Evolutionary conservation across 371 early-diverging fungal species (phyloP).

Genomic region (Coemansia sp.): DNA sequence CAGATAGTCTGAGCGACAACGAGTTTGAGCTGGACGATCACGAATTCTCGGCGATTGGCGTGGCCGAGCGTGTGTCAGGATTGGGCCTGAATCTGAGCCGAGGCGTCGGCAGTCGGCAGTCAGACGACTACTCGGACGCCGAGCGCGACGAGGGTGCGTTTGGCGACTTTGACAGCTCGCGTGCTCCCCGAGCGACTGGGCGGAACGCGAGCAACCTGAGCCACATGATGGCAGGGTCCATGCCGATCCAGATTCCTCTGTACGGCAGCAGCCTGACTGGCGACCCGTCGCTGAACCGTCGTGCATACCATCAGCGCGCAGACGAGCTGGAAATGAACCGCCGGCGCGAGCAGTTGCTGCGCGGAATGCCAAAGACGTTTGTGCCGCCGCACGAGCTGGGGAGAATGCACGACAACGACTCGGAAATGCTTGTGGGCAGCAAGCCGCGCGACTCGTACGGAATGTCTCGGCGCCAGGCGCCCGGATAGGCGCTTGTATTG

Average conservation of each 20-base stretch:
- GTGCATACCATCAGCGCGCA: constrained; percentile 22
- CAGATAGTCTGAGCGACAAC: neutral
- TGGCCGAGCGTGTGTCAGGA: neutral
- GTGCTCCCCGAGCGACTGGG: neutral
- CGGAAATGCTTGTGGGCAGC: constrained; percentile 42
- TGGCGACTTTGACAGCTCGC: constrained; percentile 27
- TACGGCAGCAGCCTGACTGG: constrained; percentile 27
- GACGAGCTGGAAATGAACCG: constrained; percentile 36
- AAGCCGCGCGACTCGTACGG: constrained; percentile 47
- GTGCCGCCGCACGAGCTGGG: constrained; percentile 48
- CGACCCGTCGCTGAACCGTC: constrained; percentile 28
- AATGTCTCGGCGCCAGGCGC: constrained; percentile 35
- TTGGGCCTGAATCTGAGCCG: constrained; percentile 8
- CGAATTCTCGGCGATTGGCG: constrained; percentile 1
- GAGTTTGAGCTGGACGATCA: constrained; percentile 2
- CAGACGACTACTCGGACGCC: constrained; percentile 19
- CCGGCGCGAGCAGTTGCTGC: constrained; percentile 28
- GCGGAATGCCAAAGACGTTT: constrained; percentile 44
- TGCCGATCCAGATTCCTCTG: constrained; percentile 46
- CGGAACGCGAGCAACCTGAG: constrained; percentile 19
- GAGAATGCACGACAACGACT: constrained; percentile 28
- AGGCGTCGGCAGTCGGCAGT: constrained; percentile 10
- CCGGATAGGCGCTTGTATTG: constrained; percentile 19
- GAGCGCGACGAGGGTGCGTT: constrained; percentile 31
- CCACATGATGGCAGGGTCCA: constrained; percentile 42